These are phyloP conservation scores for Colletotrichum cuscutae DNA, from an alignment of 2,329 filamentous ascomycete species.

Conservation along the genomic window DNA sequence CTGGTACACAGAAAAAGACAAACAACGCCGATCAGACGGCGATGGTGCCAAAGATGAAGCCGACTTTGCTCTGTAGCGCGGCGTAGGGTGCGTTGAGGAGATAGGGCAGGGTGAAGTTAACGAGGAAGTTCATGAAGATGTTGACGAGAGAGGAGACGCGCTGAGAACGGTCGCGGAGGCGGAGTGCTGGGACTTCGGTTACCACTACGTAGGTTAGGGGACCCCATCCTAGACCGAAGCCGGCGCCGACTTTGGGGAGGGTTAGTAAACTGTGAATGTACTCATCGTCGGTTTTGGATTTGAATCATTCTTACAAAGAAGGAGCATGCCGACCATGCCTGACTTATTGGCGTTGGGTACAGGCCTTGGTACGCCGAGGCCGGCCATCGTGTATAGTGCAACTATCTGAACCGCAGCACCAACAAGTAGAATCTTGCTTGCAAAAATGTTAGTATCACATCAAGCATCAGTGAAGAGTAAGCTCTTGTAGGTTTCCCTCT, in stretches of 20 bases:
- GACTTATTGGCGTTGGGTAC: constrained; percentile 36
- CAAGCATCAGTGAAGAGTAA: neutral
- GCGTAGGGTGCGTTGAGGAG: constrained; percentile 35
- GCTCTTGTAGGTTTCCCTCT: too few relatives aligned
- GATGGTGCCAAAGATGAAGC: constrained; percentile 36
- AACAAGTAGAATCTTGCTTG: constrained; percentile 4
- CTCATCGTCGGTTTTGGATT: too few relatives aligned
- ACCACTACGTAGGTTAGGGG: constrained; percentile 48
- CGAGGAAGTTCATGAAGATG: constrained; percentile 36
- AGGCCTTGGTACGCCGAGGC: constrained; percentile 32
- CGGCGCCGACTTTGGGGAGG: constrained; percentile 34
- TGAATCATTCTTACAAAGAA: constrained; percentile 36
- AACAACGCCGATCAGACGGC: constrained; percentile 34
- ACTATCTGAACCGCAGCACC: constrained; percentile 7
- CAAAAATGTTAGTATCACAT: neutral
- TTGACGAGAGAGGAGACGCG: constrained; percentile 34
- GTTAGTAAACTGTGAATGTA: too few relatives aligned
- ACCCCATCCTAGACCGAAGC: constrained; percentile 47
- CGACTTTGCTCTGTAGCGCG: constrained; percentile 33
- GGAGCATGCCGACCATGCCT: constrained; percentile 47
- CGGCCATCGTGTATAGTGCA: constrained; percentile 33
- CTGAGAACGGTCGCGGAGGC: constrained; percentile 24
- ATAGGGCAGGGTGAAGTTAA: constrained; percentile 37
- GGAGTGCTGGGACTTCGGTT: constrained; percentile 44
- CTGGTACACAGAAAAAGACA: constrained; percentile 36